Evolutionary conservation across 2,329 filamentous ascomycete species (phyloP), one percentile per base, ranked within the genome.

Genomic region (Aspergillus clavatus): DNA sequence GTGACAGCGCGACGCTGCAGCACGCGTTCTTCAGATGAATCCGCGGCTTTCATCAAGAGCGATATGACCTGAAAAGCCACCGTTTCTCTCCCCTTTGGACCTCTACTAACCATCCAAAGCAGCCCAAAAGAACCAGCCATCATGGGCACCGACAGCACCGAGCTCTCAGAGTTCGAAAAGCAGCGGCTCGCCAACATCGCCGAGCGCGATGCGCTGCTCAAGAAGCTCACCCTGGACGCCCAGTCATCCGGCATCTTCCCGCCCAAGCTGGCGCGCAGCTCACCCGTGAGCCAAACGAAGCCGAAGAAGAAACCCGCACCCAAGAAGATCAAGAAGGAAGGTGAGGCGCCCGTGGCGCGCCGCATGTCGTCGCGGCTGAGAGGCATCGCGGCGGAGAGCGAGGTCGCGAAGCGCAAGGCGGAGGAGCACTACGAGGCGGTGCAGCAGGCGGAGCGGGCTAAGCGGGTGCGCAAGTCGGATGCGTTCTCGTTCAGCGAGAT

Each of bases 151-250:
- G 64, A 71, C 18, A 35, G 19, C 18, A 35, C 11, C 23, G 79
- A 79, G 27, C 72, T 94, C 57, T 94, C 87, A 67, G 87, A 89
- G 29, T 96, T 95, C 67, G 90, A 95, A 74, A 83, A 84, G 58
- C 83, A 87, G 55, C 79, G 90, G 0, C 79, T 88, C 12, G 88
- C 89, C 49, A 95, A 95, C 55, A 94, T 95, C 31, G 87, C 84
- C 0, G 83, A 87, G 43, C 93, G 94, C 57, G 85, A 91, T 66
- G 87, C 84, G 63, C 76, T 95, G 0, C 70, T 96, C 0, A 86
- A 86, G 48, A 85, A 89, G 48, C 79, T 95, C 1, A 84, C 86
- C 27, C 72, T 80, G 54, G 79, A 83, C 58, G 77, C 79, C 2
- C 80, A 81, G 2, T 79, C 85, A 0, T 82, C 87, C 0, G 84